Conservation (phyloP, 228 moss, liverwort and hornwort species). For the Sphagnum fallax region DNA sequence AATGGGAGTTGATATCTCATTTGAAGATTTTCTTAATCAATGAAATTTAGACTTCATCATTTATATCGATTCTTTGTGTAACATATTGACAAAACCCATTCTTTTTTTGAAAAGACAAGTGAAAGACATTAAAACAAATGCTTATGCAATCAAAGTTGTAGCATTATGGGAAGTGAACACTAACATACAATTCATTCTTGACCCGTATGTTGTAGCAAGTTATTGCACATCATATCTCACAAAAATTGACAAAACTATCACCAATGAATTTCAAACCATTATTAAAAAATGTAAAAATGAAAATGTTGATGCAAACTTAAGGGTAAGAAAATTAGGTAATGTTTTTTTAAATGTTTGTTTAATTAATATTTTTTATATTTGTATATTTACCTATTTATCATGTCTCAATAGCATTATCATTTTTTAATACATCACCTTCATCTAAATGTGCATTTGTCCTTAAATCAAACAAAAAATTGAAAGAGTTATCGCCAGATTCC, state of each 20-base stretch:
- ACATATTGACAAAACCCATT: neutral
- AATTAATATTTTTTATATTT: too few species aligned
- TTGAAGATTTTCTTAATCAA: neutral
- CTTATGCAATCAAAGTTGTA: neutral
- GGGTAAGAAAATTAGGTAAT: neutral
- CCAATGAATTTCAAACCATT: neutral
- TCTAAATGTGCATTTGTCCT: too few species aligned
- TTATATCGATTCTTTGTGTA: neutral
- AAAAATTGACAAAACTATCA: neutral
- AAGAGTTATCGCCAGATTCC: too few species aligned
- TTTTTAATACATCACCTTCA: too few species aligned
- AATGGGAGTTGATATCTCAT: neutral
- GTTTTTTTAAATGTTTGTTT: too few species aligned
- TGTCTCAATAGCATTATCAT: too few species aligned
- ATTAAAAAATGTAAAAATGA: neutral
- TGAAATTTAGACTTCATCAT: neutral
- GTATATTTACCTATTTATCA: too few species aligned
- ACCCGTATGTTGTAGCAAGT: neutral
- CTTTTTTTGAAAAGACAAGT: neutral
- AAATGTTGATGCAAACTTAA: neutral
- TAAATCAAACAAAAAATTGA: too few species aligned
- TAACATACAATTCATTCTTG: neutral
- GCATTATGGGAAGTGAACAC: neutral
- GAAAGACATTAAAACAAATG: neutral
- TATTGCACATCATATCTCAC: conserved; percentile 1